A percentile compares a stretch with the other conserved stretches of the same genome.
These are phyloP conservation scores for Skeletonema costatum DNA, from an alignment of 108 stramenopile genomes.

Conservation along the genomic window DNA sequence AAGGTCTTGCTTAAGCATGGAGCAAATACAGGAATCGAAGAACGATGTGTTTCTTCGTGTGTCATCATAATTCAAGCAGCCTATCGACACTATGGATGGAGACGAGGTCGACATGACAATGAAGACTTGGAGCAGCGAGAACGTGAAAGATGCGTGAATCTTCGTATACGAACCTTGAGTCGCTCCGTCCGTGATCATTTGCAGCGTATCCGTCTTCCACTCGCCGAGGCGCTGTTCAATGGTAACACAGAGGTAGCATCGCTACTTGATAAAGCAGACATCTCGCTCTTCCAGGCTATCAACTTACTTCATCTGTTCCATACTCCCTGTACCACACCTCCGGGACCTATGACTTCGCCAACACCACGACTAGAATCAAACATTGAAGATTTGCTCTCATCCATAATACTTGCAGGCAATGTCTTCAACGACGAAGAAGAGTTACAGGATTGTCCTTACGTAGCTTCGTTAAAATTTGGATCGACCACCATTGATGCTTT, in stretches of 20 bases:
- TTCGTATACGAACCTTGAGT: conserved; percentile 34
- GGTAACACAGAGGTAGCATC: conserved; percentile 21
- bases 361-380: neutral
- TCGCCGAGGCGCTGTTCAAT: conserved; percentile 49
- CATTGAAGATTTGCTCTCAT: conserved; percentile 12
- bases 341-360: conserved; percentile 5
- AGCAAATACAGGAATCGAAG: conserved; percentile 41
- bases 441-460: neutral
- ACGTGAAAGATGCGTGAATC: neutral
- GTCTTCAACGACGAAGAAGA: conserved; percentile 7
- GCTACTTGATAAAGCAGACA: conserved; percentile 18
- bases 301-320: conserved; percentile 21
- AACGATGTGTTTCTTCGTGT: conserved; percentile 27
- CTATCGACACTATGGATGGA: conserved; percentile 14
- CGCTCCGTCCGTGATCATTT: conserved; percentile 22
- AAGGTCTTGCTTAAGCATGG: conserved; percentile 39
- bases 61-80: conserved; percentile 39
- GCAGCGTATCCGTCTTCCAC: conserved; percentile 30
- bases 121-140: conserved; percentile 1
- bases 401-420: conserved; percentile 1
- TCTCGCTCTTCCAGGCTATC: conserved; percentile 35
- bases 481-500: neutral
- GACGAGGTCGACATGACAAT: neutral
- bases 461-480: neutral
- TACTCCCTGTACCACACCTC: conserved; percentile 7